phyloP scores from a whole-genome alignment of 169 alveolate genomes.

The Babesia bovis region DNA sequence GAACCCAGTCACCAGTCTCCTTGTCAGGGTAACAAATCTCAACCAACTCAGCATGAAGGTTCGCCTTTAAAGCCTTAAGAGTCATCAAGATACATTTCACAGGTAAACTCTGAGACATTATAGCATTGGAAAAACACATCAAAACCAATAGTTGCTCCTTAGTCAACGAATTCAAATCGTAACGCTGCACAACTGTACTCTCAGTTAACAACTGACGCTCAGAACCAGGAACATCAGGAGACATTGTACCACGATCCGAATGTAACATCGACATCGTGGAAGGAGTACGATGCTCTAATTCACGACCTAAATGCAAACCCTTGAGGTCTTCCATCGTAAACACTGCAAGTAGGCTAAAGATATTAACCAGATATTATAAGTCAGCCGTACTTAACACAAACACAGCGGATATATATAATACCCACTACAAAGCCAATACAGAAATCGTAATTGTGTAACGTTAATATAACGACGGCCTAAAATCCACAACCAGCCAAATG shows the following conservation, averaged over 20 bases:
- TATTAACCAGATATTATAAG: too few relatives aligned
- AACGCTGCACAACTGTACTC: conserved; percentile 11
- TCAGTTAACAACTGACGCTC: not conserved
- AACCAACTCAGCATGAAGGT: conserved; percentile 37
- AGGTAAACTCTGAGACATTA: conserved; percentile 51
- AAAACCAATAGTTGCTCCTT: conserved; percentile 55
- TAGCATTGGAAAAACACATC: conserved; percentile 48
- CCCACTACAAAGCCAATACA: not conserved
- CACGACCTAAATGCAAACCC: not conserved
- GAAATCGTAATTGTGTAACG: not conserved
- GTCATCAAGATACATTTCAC: conserved; percentile 60
- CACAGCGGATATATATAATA: not conserved
- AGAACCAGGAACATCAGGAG: not conserved
- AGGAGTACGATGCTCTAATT: not conserved
- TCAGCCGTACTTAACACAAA: not conserved
- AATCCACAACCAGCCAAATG: conserved; percentile 1
- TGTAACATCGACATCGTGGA: not conserved
- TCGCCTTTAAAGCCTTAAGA: conserved; percentile 37
- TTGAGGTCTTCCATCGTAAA: not conserved
- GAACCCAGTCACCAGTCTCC: conserved; percentile 40
- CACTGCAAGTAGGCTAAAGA: not conserved
- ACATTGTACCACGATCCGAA: not conserved
- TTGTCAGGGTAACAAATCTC: conserved; percentile 61
- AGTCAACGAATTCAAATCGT: conserved; percentile 37
- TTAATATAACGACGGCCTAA: not conserved